phyloP scores from a whole-genome alignment of 2,329 filamentous ascomycete genomes.

The Trichoderma afroharzianum region DNA sequence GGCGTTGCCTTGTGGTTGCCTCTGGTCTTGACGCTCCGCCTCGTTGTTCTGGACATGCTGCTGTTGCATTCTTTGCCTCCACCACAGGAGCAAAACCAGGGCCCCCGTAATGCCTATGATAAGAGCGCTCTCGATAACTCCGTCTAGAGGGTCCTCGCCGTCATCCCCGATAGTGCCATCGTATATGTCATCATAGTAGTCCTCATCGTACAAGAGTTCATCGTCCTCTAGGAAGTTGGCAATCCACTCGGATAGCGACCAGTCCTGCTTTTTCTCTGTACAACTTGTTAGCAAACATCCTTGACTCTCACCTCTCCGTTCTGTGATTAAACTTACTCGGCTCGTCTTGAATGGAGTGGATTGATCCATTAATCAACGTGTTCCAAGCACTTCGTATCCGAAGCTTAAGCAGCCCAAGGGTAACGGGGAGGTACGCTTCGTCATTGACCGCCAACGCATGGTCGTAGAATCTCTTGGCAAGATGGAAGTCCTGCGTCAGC shows the following conservation, averaged over 20 bases:
- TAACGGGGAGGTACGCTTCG: constrained; percentile 91
- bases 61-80: constrained; percentile 68
- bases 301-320: background rate
- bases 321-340: constrained; percentile 58
- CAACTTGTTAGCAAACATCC: background rate
- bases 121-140: constrained; percentile 77
- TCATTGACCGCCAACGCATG: constrained; percentile 85
- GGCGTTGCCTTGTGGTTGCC: constrained; percentile 27
- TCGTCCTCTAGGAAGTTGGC: constrained; percentile 76
- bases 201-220: constrained; percentile 61
- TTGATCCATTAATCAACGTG: constrained; percentile 79
- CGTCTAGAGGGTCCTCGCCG: constrained; percentile 65
- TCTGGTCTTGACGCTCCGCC: constrained; percentile 32
- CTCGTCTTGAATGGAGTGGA: constrained; percentile 90
- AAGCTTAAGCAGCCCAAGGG: constrained; percentile 81
- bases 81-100: constrained; percentile 76
- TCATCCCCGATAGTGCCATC: constrained; percentile 55
- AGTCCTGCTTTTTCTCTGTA: constrained; percentile 65
- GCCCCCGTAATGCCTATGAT: constrained; percentile 75
- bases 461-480: constrained; percentile 95
- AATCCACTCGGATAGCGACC: constrained; percentile 83
- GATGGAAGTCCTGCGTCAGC: constrained; percentile 90
- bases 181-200: constrained; percentile 51
- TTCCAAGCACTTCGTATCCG: constrained; percentile 90
- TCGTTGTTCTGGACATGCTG: constrained; percentile 40